These are phyloP conservation scores for Pleurotus platypus DNA, from an alignment of 768 basidiomycete genomes.

Conservation along the genomic window DNA sequence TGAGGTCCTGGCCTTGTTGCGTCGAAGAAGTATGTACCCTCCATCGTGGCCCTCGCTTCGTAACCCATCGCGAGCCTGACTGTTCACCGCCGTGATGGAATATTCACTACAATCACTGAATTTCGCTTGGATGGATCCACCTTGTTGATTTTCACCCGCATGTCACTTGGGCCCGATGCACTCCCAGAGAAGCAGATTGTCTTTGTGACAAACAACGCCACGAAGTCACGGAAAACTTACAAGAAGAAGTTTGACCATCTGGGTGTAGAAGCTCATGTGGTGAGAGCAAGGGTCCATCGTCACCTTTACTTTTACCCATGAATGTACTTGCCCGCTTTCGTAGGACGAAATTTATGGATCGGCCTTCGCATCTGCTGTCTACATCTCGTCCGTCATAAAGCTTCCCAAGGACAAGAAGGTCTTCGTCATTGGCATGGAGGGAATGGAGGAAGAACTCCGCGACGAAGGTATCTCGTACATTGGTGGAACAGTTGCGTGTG, in stretches of 20 bases:
- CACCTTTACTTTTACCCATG: not conserved
- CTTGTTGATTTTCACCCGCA: not conserved
- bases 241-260: conserved; percentile 90
- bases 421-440: conserved; percentile 90
- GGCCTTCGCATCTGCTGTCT: conserved; percentile 68
- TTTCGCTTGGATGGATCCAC: too few relatives aligned
- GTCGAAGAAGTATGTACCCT: conserved; percentile 59
- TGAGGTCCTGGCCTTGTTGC: conserved; percentile 70
- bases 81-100: too few relatives aligned
- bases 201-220: conserved; percentile 98
- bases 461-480: conserved; percentile 77
- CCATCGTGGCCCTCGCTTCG: conserved; percentile 5
- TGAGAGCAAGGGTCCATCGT: conserved; percentile 35
- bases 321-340: not conserved
- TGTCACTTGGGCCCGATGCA: conserved; percentile 3
- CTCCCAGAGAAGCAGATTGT: conserved; percentile 73
- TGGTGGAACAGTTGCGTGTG: conserved; percentile 72
- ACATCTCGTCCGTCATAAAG: conserved; percentile 85
- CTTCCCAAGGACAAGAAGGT: conserved; percentile 91
- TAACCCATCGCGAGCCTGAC: not conserved
- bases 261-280: conserved; percentile 80
- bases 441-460: conserved; percentile 90
- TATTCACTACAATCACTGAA: too few relatives aligned
- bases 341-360: conserved; percentile 98
- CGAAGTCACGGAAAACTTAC: conserved; percentile 85